Evolutionary conservation across 169 alveolate genomes (phyloP), one percentile per base, ranked within the genome.

Genomic region (Plasmodium ovale): DNA sequence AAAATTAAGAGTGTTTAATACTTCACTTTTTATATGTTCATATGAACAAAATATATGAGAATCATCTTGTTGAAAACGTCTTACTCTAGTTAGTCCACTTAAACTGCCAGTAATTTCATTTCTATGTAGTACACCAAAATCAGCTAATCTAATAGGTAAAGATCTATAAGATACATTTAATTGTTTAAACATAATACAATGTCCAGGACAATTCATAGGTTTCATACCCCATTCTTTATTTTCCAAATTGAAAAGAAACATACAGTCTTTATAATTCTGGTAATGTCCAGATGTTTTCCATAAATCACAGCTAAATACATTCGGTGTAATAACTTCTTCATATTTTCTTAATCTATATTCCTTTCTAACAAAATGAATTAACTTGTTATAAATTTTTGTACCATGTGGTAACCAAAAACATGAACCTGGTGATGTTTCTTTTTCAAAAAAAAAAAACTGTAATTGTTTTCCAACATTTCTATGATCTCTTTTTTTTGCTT

Each of bases 141-240:
- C 99, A 5, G 99, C 99, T 91, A 97, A 93, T 92, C 99, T 97
- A 27, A 98, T 59, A 1, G 99, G 99, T 54, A 98, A 96, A 88
- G 99, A 99, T 93, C 98, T 95, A 93, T 98, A 98, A 12, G 99
- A 96, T 33, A 98, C 96, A 31, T 93, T 92, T 29, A 96, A 79
- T 77, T 95, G 98, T 82, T 96, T 97, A 91, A 97, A 98, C 97
- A 98, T 92, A 79, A 94, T 87, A 91, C 99, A 98, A 92, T 99
- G 99, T 2, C 99, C 99, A 0, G 99, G 99, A 91, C 99, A 99
- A 94, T 99, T 99, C 99, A 99, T 99, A 39, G 99, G 99, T 95
- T 98, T 99, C 93, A 99, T 95, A 49, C 99, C 99, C 97, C 98
- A 97, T 92, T 98, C 99, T 89, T 97, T 95, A 70, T 96, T 96